phyloP scores from a whole-genome alignment of 352 stramenopile genomes.

The Chloridella minuta region DNA sequence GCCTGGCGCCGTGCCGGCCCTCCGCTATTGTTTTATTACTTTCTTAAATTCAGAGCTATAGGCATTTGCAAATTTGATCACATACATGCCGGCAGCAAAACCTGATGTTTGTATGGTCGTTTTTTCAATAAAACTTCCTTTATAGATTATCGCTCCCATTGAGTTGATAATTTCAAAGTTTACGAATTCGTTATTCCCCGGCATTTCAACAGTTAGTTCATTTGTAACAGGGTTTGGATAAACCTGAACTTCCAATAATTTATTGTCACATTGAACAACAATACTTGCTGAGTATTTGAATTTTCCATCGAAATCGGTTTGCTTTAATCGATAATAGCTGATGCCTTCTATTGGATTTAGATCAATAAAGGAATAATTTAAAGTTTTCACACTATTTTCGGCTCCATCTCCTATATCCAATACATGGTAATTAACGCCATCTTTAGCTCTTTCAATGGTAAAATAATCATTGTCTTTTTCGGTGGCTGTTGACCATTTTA shows the following conservation, averaged over 20 bases:
- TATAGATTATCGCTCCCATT: no score
- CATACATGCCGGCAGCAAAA: no score
- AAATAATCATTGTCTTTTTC: not conserved
- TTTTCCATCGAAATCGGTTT: not conserved
- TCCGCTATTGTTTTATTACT: no score
- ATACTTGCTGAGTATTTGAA: not conserved
- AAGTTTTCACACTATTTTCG: not conserved
- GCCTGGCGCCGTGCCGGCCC: no score
- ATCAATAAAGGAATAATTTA: not conserved
- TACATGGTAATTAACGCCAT: not conserved
- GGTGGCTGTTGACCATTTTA: not conserved
- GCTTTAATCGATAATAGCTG: not conserved
- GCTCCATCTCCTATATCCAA: not conserved
- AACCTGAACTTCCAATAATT: not conserved
- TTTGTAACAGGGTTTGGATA: not conserved
- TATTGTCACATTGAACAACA: not conserved
- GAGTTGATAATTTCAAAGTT: no score
- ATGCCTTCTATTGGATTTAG: not conserved
- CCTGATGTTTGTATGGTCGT: no score
- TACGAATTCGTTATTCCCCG: no score
- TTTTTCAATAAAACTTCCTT: no score
- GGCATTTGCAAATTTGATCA: no score
- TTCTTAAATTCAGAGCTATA: no score
- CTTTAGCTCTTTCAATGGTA: not conserved
- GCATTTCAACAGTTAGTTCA: not conserved